Conservation (phyloP, 2,329 filamentous ascomycete species). For the Fusarium pseudocircinatum region DNA sequence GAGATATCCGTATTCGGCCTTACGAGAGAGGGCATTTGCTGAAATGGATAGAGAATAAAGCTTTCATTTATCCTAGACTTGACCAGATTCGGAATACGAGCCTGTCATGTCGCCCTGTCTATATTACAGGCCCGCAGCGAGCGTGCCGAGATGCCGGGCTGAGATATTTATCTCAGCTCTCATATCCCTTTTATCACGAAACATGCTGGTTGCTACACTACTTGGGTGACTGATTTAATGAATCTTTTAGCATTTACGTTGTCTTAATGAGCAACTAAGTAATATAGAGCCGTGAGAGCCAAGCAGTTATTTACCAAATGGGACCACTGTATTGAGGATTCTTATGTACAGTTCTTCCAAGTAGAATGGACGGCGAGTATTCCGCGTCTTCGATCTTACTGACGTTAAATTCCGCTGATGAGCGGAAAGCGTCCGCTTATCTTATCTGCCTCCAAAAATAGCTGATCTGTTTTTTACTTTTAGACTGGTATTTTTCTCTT, state of each 20-base stretch:
- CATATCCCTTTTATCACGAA: not conserved
- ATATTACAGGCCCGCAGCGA: not conserved
- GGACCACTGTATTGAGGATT: not conserved
- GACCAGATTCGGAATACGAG: not conserved
- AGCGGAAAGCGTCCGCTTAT: rapidly evolving
- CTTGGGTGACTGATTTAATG: rapidly evolving
- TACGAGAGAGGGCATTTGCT: no score
- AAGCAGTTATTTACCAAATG: not conserved
- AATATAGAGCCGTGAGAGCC: not conserved
- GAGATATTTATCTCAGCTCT: not conserved
- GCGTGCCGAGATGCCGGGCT: not conserved
- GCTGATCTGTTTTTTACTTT: no score
- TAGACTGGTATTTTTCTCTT: no score
- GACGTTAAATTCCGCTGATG: rapidly evolving
- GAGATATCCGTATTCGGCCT: not conserved
- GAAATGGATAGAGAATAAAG: no score
- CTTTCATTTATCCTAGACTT: not conserved
- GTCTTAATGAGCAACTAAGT: rapidly evolving
- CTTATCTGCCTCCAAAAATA: no score
- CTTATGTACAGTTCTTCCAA: no score
- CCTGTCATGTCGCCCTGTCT: not conserved
- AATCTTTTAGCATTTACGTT: rapidly evolving
- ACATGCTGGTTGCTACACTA: rapidly evolving
- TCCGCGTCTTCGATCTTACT: not conserved
- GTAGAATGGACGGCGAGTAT: not conserved